phyloP scores from a whole-genome alignment of 1,284 basidiomycete species.

The Mycena citricolor region DNA sequence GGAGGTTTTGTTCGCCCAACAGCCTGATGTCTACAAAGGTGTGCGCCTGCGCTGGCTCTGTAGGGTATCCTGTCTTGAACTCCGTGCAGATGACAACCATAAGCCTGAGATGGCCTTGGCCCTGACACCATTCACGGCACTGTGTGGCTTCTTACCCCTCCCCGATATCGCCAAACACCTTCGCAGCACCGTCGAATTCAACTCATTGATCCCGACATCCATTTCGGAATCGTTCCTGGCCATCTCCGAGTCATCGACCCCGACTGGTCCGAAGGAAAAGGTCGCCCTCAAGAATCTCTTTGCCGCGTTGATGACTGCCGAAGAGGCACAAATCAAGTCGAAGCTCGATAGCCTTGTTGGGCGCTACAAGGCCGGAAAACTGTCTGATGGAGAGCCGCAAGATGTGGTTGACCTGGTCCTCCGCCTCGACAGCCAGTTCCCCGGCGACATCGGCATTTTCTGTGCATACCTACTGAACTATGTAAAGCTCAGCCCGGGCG shows the following conservation, averaged over 20 bases:
- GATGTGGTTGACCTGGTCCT: slow-evolving; percentile 70
- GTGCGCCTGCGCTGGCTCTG: slow-evolving; percentile 26
- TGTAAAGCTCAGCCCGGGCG: slow-evolving; percentile 75
- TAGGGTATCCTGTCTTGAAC: neutral
- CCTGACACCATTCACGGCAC: slow-evolving; percentile 85
- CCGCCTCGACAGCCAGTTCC: slow-evolving; percentile 80
- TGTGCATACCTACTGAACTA: slow-evolving; percentile 93
- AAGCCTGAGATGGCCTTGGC: slow-evolving; percentile 99
- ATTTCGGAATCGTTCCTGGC: slow-evolving; percentile 52
- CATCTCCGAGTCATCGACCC: slow-evolving; percentile 40
- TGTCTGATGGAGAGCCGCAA: slow-evolving; percentile 37
- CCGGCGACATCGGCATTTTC: slow-evolving; percentile 91
- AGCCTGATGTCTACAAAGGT: slow-evolving; percentile 92
- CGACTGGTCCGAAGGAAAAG: slow-evolving; percentile 53
- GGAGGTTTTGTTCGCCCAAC: slow-evolving; percentile 68
- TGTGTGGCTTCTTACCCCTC: slow-evolving; percentile 90
- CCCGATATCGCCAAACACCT: slow-evolving; percentile 70
- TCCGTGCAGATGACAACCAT: slow-evolving; percentile 77
- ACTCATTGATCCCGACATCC: slow-evolving; percentile 62
- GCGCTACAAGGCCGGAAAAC: slow-evolving; percentile 55
- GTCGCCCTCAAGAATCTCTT: slow-evolving; percentile 75
- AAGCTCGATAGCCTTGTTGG: slow-evolving; percentile 61
- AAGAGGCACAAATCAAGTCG: slow-evolving; percentile 47
- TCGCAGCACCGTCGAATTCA: slow-evolving; percentile 75
- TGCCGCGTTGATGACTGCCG: slow-evolving; percentile 78